Evolutionary conservation across 2,329 filamentous ascomycete genomes (phyloP).

Genomic region (Volutella citrinella): DNA sequence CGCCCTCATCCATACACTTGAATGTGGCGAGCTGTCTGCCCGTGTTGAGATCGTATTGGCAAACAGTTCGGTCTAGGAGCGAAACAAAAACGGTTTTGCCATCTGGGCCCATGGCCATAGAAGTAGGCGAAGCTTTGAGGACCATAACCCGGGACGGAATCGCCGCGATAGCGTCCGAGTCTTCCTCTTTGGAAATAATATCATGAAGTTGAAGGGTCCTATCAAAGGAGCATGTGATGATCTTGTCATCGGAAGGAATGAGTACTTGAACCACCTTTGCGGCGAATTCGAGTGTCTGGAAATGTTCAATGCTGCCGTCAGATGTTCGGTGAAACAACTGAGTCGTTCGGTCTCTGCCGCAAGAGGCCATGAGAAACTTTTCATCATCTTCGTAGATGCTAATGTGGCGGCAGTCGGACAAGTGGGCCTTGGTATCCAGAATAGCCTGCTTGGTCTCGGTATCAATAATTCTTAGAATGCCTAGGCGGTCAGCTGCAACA

Average conservation of each 20-base stretch:
- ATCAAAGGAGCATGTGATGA: slow-evolving; percentile 87
- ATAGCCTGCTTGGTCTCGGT: slow-evolving; percentile 57
- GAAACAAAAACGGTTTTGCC: slow-evolving; percentile 58
- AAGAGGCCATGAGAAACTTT: slow-evolving; percentile 71
- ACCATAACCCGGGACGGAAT: slow-evolving; percentile 74
- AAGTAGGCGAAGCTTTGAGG: slow-evolving; percentile 81
- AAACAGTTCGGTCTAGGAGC: slow-evolving; percentile 58
- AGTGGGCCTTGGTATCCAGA: slow-evolving; percentile 80
- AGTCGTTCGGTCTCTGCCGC: slow-evolving; percentile 84
- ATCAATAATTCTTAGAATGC: slow-evolving; percentile 73
- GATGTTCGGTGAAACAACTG: slow-evolving; percentile 73
- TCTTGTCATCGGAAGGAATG: slow-evolving; percentile 68
- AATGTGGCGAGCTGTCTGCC: slow-evolving; percentile 72
- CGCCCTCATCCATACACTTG: slow-evolving; percentile 78
- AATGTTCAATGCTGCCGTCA: slow-evolving; percentile 63
- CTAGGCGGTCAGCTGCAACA: slow-evolving; percentile 81
- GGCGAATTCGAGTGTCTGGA: slow-evolving; percentile 92
- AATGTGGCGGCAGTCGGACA: slow-evolving; percentile 80
- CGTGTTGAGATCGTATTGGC: slow-evolving; percentile 60
- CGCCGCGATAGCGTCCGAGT: slow-evolving; percentile 68
- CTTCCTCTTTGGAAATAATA: slow-evolving; percentile 65
- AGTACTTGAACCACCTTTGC: slow-evolving; percentile 76
- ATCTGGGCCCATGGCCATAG: slow-evolving; percentile 70
- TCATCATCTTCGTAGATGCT: slow-evolving; percentile 63
- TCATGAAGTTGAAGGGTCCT: slow-evolving; percentile 83